These are phyloP conservation scores for Fusarium fujikuroi DNA, from an alignment of 2,329 filamentous ascomycete species.

Conservation along the genomic window DNA sequence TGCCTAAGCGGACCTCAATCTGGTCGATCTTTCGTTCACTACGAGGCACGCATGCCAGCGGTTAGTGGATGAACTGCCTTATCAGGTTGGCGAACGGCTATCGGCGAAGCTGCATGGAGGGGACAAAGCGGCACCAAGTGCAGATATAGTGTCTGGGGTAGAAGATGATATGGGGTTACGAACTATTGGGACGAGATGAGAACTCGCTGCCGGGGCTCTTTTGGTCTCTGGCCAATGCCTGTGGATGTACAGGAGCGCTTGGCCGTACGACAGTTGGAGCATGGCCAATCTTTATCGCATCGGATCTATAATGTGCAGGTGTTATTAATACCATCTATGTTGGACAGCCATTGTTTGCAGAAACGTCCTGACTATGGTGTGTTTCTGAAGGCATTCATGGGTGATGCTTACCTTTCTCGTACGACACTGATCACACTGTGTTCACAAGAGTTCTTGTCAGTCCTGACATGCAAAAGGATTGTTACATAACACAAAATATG, in stretches of 20 bases:
- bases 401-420: slow-evolving; percentile 52
- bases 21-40: slow-evolving; percentile 66
- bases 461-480: background rate
- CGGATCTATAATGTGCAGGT: slow-evolving; percentile 57
- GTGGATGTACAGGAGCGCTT: slow-evolving; percentile 65
- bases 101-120: background rate
- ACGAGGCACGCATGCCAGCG: background rate
- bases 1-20: slow-evolving; percentile 57
- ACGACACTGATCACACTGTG: slow-evolving; percentile 59
- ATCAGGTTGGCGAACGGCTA: background rate
- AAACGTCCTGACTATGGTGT: slow-evolving; percentile 4
- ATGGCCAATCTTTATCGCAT: slow-evolving; percentile 68
- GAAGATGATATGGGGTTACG: slow-evolving; percentile 40
- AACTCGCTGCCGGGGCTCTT: slow-evolving; percentile 65
- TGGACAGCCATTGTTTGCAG: background rate
- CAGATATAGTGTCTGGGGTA: background rate
- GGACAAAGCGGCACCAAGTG: background rate
- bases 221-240: slow-evolving; percentile 64
- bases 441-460: slow-evolving; percentile 9
- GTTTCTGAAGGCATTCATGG: slow-evolving; percentile 8
- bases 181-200: slow-evolving; percentile 71
- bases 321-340: slow-evolving; percentile 32
- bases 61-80: slow-evolving; percentile 9
- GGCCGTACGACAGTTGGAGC: slow-evolving; percentile 66
- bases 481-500: background rate